Evolutionary conservation across 83 land plant species (phyloP).

Genomic region (Isoetes engelmannii): DNA sequence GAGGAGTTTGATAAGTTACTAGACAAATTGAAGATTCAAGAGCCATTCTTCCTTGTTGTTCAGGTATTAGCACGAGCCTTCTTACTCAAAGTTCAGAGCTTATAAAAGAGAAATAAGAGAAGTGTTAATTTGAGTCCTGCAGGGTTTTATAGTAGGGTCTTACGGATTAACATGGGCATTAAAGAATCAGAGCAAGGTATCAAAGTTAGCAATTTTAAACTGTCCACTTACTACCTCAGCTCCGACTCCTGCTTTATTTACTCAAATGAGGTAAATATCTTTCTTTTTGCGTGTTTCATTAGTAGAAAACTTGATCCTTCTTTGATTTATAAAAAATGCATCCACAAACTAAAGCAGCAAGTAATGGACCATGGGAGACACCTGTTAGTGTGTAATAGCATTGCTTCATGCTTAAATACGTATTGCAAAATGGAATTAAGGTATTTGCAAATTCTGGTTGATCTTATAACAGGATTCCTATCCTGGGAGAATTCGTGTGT

Average conservation of each 20-base stretch:
- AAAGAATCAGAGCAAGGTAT: constrained; percentile 68
- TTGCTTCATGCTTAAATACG: too few species aligned
- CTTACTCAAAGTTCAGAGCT: background rate
- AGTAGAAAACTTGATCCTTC: background rate
- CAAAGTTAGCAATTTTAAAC: constrained; percentile 68
- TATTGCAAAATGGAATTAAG: too few species aligned
- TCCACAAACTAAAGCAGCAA: background rate
- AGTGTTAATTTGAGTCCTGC: background rate
- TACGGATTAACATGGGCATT: constrained; percentile 96
- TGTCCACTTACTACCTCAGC: constrained; percentile 75
- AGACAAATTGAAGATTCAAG: constrained; percentile 40
- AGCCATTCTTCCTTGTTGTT: constrained; percentile 75
- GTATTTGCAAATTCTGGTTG: background rate
- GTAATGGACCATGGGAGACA: background rate
- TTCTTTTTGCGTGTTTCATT: background rate
- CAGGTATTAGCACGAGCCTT: constrained; percentile 45
- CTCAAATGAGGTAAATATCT: constrained; percentile 54
- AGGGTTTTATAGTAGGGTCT: constrained; percentile 96
- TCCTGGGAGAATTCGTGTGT: constrained; percentile 83
- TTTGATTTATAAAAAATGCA: too few species aligned
- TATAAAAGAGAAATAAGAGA: background rate
- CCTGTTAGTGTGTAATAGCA: too few species aligned
- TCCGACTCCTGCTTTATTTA: constrained; percentile 74
- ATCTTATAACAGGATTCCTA: constrained; percentile 55
- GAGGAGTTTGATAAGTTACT: constrained; percentile 76